phyloP scores from a whole-genome alignment of 306 rosid genomes.

The Medicago lupulina region DNA sequence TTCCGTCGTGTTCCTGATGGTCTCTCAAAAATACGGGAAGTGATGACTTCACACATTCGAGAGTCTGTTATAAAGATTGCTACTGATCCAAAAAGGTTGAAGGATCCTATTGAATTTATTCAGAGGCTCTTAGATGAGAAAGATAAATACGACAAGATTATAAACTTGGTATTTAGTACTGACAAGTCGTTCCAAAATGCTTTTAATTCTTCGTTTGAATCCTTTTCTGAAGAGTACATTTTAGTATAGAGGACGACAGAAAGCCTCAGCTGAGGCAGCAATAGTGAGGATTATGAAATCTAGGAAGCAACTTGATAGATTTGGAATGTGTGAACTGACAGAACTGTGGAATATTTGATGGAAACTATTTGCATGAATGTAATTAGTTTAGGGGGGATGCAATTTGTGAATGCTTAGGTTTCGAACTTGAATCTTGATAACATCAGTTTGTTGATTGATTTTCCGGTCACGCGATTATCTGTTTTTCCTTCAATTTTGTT shows the following conservation, averaged over 20 bases:
- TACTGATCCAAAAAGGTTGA: slow-evolving; percentile 82
- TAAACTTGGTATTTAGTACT: slow-evolving; percentile 62
- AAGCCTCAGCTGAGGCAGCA: slow-evolving; percentile 87
- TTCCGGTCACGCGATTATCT: too few species aligned
- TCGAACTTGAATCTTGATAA: too few species aligned
- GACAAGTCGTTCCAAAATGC: slow-evolving; percentile 83
- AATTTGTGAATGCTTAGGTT: too few species aligned
- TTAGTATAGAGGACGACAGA: slow-evolving; percentile 86
- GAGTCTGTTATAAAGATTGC: slow-evolving; percentile 68
- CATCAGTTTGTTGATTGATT: too few species aligned
- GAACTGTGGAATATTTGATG: too few species aligned
- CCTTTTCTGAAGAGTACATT: slow-evolving; percentile 78
- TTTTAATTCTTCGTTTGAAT: slow-evolving; percentile 76
- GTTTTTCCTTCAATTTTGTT: too few species aligned
- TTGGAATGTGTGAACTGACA: too few species aligned
- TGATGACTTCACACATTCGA: slow-evolving; percentile 81
- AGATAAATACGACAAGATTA: slow-evolving; percentile 49
- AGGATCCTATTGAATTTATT: slow-evolving; percentile 83
- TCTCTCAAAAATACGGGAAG: slow-evolving; percentile 66
- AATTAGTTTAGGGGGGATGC: too few species aligned
- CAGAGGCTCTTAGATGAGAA: slow-evolving; percentile 69
- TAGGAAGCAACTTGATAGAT: slow-evolving; percentile 61
- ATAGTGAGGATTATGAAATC: slow-evolving; percentile 89
- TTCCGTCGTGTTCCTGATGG: slow-evolving; percentile 71
- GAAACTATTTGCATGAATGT: too few species aligned